phyloP scores from a whole-genome alignment of 345 rosid genomes.

The Heritiera littoralis region DNA sequence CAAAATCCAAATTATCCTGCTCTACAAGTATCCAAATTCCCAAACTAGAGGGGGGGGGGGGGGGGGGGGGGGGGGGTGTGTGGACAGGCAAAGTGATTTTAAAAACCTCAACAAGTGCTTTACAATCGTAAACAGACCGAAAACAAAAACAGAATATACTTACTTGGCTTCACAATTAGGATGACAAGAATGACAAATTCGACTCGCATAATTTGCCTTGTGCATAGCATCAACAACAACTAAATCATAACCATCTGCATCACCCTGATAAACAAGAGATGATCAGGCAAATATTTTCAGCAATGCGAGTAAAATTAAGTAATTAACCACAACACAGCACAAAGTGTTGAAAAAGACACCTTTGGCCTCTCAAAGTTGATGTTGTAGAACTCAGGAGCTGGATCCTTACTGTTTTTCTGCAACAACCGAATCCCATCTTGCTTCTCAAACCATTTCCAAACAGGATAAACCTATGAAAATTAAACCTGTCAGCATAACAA shows the following conservation, averaged over 20 bases:
- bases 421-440: constrained; percentile 98
- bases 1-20: not conserved
- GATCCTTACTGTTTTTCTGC: constrained; percentile 91
- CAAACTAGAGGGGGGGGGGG: not conserved
- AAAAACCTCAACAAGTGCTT: not conserved
- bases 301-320: constrained; percentile 15
- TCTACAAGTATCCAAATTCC: not conserved
- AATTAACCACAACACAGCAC: constrained; percentile 21
- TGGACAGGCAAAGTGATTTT: not conserved
- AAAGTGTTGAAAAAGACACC: constrained; percentile 45
- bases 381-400: constrained; percentile 99
- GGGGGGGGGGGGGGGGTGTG: accelerated
- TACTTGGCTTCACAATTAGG: constrained; percentile 99
- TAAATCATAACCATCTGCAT: constrained; percentile 99
- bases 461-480: constrained; percentile 86
- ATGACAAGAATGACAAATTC: constrained; percentile 99
- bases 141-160: constrained; percentile 31
- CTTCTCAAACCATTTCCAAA: constrained; percentile 99
- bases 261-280: constrained; percentile 65
- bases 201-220: constrained; percentile 98
- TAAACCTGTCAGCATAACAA: constrained; percentile 19
- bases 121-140: constrained; percentile 1
- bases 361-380: constrained; percentile 99
- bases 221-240: constrained; percentile 99
- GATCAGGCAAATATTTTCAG: constrained; percentile 30